These are phyloP conservation scores for Pythium apleroticum DNA, from an alignment of 352 stramenopile genomes.

Conservation along the genomic window DNA sequence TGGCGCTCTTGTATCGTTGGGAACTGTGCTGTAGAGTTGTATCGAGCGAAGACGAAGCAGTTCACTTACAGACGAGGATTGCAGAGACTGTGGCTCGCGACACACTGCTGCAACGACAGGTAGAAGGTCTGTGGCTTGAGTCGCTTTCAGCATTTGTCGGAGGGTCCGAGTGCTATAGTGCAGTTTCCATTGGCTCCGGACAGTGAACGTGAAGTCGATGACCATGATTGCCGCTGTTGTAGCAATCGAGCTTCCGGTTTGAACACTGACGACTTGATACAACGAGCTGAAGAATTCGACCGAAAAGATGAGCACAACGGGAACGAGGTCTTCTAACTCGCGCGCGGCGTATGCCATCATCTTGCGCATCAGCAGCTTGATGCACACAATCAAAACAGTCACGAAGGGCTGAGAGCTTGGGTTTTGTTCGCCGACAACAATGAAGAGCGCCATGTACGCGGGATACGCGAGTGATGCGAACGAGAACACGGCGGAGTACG, in stretches of 20 bases:
- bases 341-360: not conserved
- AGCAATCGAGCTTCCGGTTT: conserved; percentile 25
- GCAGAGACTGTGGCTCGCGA: too few relatives aligned
- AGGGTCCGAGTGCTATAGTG: not conserved
- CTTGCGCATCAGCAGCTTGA: not conserved
- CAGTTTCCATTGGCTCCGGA: not conserved
- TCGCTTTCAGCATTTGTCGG: not conserved
- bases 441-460: conserved; percentile 1
- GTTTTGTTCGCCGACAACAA: not conserved
- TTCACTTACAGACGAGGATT: too few relatives aligned
- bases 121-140: too few relatives aligned
- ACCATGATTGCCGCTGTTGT: conserved; percentile 23
- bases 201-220: not conserved
- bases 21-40: too few relatives aligned
- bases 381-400: not conserved
- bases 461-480: conserved; percentile 1
- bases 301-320: conserved; percentile 29
- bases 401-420: not conserved
- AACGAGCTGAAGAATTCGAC: conserved; percentile 38
- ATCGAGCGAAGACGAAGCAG: too few relatives aligned
- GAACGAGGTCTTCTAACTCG: conserved; percentile 31
- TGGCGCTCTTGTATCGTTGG: too few relatives aligned
- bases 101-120: too few relatives aligned
- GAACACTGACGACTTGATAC: conserved; percentile 32
- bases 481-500: not conserved